A percentile compares a stretch with the other conserved stretches of the same genome.
Evolutionary conservation across 192 early-diverging fungal genomes (phyloP).

Genomic region (Paraglomus occultum): DNA sequence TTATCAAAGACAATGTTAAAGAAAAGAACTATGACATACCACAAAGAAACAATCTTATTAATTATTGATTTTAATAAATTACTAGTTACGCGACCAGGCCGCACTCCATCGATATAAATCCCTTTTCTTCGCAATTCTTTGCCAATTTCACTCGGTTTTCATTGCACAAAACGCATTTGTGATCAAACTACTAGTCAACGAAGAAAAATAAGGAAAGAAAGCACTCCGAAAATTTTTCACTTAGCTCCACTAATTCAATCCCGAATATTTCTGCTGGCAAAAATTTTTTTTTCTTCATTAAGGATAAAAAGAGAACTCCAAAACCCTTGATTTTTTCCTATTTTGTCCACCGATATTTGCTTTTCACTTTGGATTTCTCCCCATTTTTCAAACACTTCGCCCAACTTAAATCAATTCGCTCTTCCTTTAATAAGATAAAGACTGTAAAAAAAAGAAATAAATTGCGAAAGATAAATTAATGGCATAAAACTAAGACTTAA

Average conservation of each 20-base stretch:
- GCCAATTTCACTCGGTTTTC: slow-evolving; percentile 6
- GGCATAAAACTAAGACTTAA: slow-evolving; percentile 24
- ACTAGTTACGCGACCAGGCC: not conserved
- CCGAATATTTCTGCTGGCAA: not conserved
- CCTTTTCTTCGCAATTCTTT: not conserved
- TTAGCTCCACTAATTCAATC: not conserved
- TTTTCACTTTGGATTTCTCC: not conserved
- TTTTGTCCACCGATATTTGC: not conserved
- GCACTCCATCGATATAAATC: not conserved
- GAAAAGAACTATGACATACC: not conserved
- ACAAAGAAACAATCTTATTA: slow-evolving; percentile 10
- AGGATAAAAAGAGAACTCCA: not conserved
- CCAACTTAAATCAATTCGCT: not conserved
- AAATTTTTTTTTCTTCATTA: not conserved
- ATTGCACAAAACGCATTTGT: slow-evolving; percentile 2
- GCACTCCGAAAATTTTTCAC: not conserved
- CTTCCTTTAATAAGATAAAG: not conserved
- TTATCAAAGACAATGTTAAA: slow-evolving; percentile 23
- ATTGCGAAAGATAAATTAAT: slow-evolving; percentile 8
- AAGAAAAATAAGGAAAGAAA: not conserved
- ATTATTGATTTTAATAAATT: slow-evolving; percentile 14
- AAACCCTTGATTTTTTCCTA: slow-evolving; percentile 4
- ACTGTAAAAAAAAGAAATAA: slow-evolving; percentile 13
- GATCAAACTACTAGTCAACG: slow-evolving; percentile 7
- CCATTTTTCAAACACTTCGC: not conserved